Percentiles rank a stretch among this genome's conserved stretches.
These are phyloP conservation scores for Fusarium scirpi DNA, from an alignment of 2,329 filamentous ascomycete species.

Conservation along the genomic window DNA sequence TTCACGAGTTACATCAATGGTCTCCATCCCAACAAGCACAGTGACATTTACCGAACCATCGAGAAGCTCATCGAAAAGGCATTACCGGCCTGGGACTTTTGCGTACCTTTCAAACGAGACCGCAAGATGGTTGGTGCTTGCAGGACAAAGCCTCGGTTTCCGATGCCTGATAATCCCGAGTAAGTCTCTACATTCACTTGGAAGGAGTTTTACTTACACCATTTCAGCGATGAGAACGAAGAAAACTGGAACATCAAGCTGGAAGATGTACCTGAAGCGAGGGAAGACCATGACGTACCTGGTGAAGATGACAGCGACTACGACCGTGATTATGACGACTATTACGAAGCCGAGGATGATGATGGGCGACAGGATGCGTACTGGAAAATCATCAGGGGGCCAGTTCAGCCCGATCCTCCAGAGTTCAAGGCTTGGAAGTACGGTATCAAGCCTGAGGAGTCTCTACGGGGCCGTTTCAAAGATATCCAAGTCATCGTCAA, in stretches of 20 bases:
- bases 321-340: not conserved
- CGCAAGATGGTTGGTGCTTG: not conserved
- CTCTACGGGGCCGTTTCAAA: conserved; percentile 16
- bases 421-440: conserved; percentile 54
- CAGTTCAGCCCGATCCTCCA: conserved; percentile 28
- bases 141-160: conserved; percentile 29
- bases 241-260: conserved; percentile 18
- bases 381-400: conserved; percentile 30
- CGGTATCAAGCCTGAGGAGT: conserved; percentile 6
- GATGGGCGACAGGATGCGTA: not conserved
- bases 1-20: conserved; percentile 63
- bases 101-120: not conserved
- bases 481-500: conserved; percentile 70
- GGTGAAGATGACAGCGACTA: not conserved
- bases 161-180: conserved; percentile 3
- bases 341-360: rapidly evolving
- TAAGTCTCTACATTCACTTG: not conserved
- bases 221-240: conserved; percentile 22
- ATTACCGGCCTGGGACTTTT: conserved; percentile 60
- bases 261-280: not conserved
- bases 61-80: conserved; percentile 53
- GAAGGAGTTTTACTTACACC: not conserved
- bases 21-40: conserved; percentile 54
- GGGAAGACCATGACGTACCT: not conserved
- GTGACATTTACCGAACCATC: conserved; percentile 51